phyloP scores from a whole-genome alignment of 108 stramenopile genomes.

The Epithemia pelagica region DNA sequence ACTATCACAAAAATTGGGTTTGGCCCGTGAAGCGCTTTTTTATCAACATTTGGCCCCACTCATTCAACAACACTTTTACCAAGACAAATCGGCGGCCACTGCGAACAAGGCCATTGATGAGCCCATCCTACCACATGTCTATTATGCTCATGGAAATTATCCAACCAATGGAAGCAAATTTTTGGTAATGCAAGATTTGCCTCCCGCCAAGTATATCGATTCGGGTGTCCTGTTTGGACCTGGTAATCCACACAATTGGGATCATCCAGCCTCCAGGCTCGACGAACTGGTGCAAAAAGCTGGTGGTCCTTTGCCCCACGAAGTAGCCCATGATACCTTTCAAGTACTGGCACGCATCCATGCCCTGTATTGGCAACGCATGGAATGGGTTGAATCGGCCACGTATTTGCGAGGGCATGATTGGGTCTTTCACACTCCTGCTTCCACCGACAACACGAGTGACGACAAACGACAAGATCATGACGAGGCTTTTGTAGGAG shows the following conservation, averaged over 20 bases:
- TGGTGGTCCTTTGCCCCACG: conserved; percentile 1
- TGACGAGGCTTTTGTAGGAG: no score
- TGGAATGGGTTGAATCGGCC: conserved; percentile 5
- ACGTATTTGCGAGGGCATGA: conserved; percentile 29
- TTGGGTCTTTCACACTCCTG: no score
- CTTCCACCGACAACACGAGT: no score
- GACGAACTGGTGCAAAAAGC: neutral
- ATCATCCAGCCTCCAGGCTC: conserved; percentile 9
- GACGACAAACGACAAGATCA: no score
- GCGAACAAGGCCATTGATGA: neutral
- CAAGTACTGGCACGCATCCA: conserved; percentile 20
- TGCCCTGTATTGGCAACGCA: conserved; percentile 37
- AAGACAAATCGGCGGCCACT: neutral
- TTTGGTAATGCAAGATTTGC: conserved; percentile 43
- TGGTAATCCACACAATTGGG: conserved; percentile 41
- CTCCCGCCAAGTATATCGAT: conserved; percentile 2
- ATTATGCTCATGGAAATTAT: conserved; percentile 36
- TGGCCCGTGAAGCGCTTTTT: conserved; percentile 52
- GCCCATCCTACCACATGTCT: conserved; percentile 27
- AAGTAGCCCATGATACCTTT: conserved; percentile 23
- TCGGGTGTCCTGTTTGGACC: conserved; percentile 15
- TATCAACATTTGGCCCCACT: conserved; percentile 14
- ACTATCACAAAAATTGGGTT: conserved; percentile 29
- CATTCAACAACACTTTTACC: neutral
- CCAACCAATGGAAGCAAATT: conserved; percentile 30